Percentiles rank a stretch among this genome's conserved stretches.
Conservation (phyloP, 306 rosid species). For the Castanea crenata region DNA sequence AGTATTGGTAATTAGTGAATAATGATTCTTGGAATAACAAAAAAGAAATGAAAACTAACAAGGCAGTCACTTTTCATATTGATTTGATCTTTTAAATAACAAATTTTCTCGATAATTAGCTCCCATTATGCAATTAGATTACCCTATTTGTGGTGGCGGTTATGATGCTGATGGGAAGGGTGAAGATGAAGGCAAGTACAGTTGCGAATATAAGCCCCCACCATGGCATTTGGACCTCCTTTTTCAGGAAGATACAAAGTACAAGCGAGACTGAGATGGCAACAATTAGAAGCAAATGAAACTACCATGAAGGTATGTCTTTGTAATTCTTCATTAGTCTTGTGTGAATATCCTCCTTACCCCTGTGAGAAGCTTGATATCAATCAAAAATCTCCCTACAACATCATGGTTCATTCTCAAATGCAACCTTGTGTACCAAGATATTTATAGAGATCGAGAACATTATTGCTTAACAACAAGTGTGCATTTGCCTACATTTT, state of each 20-base stretch:
- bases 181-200: constrained; percentile 34
- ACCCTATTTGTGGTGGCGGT: not conserved
- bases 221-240: constrained; percentile 39
- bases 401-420: not conserved
- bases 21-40: not conserved
- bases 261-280: constrained; percentile 51
- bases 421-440: not conserved
- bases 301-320: constrained; percentile 94
- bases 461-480: not conserved
- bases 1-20: constrained; percentile 43
- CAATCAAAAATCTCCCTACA: constrained; percentile 77
- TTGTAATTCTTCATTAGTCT: constrained; percentile 65
- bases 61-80: too few species aligned
- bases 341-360: constrained; percentile 73
- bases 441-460: not conserved
- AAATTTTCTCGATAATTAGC: too few species aligned
- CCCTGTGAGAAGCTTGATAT: constrained; percentile 52
- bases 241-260: constrained; percentile 45
- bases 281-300: constrained; percentile 48
- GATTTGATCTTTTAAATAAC: not conserved
- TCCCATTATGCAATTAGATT: not conserved
- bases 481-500: too few species aligned
- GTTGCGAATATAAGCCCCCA: constrained; percentile 38
- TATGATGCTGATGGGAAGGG: constrained; percentile 1
- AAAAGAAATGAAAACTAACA: too few species aligned